A percentile compares a stretch with the other conserved stretches of the same genome.
Evolutionary conservation across 257 asterid genomes (phyloP).

Genomic region (Rhazya stricta): DNA sequence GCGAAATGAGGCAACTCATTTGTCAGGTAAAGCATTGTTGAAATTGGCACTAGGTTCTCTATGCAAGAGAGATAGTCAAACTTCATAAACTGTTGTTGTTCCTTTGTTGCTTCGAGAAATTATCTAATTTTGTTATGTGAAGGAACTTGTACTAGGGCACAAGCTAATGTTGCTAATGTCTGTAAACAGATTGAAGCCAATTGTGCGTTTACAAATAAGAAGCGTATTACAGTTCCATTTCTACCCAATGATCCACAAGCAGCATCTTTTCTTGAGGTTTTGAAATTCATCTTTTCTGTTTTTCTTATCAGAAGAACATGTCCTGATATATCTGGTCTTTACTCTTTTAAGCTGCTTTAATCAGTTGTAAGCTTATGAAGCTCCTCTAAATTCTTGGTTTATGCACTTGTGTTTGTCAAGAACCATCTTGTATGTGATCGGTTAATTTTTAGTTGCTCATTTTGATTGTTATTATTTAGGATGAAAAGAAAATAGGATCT

Average conservation of each 20-base stretch:
- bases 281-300: conserved; percentile 13
- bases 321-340: not conserved
- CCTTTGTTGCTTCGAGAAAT: not conserved
- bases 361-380: too few species aligned
- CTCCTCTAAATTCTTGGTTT: too few species aligned
- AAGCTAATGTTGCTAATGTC: conserved; percentile 23
- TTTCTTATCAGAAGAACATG: not conserved
- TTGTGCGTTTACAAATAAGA: conserved; percentile 67
- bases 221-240: conserved; percentile 53
- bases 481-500: conserved; percentile 44
- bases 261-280: conserved; percentile 80
- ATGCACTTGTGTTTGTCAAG: too few species aligned
- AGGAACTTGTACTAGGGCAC: conserved; percentile 12
- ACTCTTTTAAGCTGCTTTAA: not conserved
- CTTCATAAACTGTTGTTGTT: not conserved
- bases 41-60: not conserved
- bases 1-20: conserved; percentile 62
- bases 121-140: not conserved
- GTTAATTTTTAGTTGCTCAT: not conserved
- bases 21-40: conserved; percentile 50
- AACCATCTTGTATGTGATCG: not conserved
- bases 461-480: conserved; percentile 31
- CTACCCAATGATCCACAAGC: conserved; percentile 73
- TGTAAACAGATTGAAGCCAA: conserved; percentile 66
- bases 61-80: not conserved